These are phyloP conservation scores for Hanseniaspora guilliermondii DNA, from an alignment of 805 yeast species.

Conservation along the genomic window DNA sequence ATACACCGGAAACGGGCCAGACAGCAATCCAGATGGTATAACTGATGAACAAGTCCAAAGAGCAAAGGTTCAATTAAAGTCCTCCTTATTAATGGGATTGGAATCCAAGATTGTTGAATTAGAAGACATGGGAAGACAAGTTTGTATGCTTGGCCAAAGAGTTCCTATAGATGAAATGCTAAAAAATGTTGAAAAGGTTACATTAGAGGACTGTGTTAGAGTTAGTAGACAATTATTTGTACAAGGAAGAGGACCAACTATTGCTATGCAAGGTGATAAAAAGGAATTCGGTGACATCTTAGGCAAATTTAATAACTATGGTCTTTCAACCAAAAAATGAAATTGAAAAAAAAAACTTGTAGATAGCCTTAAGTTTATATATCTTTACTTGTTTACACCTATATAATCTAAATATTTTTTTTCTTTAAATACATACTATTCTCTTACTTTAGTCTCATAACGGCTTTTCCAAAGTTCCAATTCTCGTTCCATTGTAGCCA, in stretches of 20 bases:
- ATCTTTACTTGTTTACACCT: neutral
- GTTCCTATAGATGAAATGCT: conserved; percentile 76
- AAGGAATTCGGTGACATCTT: conserved; percentile 77
- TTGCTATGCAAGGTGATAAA: conserved; percentile 81
- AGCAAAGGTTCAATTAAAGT: conserved; percentile 83
- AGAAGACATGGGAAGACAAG: conserved; percentile 91
- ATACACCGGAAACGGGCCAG: conserved; percentile 8
- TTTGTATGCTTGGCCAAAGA: conserved; percentile 68
- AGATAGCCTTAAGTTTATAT: neutral
- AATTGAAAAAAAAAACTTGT: neutral
- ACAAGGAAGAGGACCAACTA: conserved; percentile 68
- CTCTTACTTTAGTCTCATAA: conserved; percentile 22
- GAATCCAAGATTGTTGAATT: conserved; percentile 88
- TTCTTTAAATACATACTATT: neutral
- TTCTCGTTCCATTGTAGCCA: conserved; percentile 44
- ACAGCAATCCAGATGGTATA: conserved; percentile 47
- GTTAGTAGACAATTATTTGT: conserved; percentile 60
- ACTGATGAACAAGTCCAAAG: conserved; percentile 63
- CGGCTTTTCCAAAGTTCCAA: conserved; percentile 42
- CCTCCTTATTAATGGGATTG: conserved; percentile 80
- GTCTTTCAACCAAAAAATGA: conserved; percentile 24
- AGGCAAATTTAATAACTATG: conserved; percentile 51
- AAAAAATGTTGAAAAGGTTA: conserved; percentile 52
- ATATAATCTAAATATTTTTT: neutral
- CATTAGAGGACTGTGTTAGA: conserved; percentile 52